Percentiles rank a stretch among this genome's conserved stretches.
Evolutionary conservation across 371 early-diverging fungal species (phyloP).

Genomic region (Thermomucor indicae-seudaticae): DNA sequence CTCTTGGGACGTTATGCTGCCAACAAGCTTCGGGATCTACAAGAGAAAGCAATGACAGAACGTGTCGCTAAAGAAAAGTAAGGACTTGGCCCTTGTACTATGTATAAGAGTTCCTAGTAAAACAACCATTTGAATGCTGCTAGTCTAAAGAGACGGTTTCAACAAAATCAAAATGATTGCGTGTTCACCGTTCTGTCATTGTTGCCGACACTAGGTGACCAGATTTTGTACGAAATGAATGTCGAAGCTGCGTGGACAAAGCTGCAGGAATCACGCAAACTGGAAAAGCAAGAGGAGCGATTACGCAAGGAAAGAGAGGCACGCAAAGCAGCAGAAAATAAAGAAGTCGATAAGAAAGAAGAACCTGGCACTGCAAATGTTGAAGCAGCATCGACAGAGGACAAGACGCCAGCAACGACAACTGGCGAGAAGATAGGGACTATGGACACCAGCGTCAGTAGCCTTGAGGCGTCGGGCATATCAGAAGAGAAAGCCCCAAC

Average conservation of each 20-base stretch:
- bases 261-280: slow-evolving; percentile 56
- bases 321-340: slow-evolving; percentile 6
- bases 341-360: neutral
- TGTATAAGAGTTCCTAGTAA: too few relatives aligned
- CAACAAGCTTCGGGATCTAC: slow-evolving; percentile 66
- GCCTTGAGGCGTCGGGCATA: slow-evolving; percentile 14
- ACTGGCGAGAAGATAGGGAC: neutral
- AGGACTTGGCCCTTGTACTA: slow-evolving; percentile 4
- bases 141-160: slow-evolving; percentile 85
- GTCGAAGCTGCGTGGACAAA: slow-evolving; percentile 73
- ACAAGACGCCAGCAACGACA: slow-evolving; percentile 3
- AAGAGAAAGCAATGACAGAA: slow-evolving; percentile 58
- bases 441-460: slow-evolving; percentile 25
- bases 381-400: slow-evolving; percentile 5
- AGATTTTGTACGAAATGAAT: slow-evolving; percentile 70
- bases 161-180: slow-evolving; percentile 91
- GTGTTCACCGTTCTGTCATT: slow-evolving; percentile 75
- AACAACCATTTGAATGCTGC: neutral
- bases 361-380: slow-evolving; percentile 2
- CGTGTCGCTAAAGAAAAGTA: slow-evolving; percentile 78
- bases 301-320: slow-evolving; percentile 10
- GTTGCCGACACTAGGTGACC: slow-evolving; percentile 75
- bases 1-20: slow-evolving; percentile 72
- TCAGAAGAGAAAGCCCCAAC: neutral
- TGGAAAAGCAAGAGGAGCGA: slow-evolving; percentile 23